Percentiles rank a stretch among this genome's conserved stretches.
These are phyloP conservation scores for Pleurotus tuber-regium DNA, from an alignment of 768 basidiomycete genomes.

Conservation along the genomic window DNA sequence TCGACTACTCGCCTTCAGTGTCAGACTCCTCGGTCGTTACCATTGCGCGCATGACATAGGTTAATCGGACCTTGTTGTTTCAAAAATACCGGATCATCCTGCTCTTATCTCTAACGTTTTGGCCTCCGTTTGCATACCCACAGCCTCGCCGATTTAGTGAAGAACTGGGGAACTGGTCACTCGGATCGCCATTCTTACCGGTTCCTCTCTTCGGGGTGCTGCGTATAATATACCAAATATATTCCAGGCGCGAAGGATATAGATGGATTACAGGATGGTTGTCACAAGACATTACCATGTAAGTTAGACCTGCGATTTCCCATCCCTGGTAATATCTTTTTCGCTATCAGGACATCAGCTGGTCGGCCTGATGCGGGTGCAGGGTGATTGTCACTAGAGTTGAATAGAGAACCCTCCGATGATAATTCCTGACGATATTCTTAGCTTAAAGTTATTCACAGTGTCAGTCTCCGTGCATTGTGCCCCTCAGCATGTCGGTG, in stretches of 20 bases:
- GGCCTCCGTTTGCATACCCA: background rate
- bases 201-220: background rate
- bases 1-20: background rate
- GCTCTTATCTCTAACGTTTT: constrained; percentile 2
- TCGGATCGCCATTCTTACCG: constrained; percentile 2
- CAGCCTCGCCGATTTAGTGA: background rate
- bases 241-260: background rate
- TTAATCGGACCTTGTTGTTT: constrained; percentile 5
- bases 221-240: background rate
- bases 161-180: background rate
- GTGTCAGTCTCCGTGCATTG: background rate
- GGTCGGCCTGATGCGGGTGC: background rate
- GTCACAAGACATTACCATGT: constrained; percentile 1
- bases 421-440: background rate
- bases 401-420: background rate
- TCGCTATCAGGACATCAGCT: constrained; percentile 1
- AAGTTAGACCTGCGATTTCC: background rate
- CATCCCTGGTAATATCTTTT: constrained; percentile 1
- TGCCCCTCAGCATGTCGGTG: constrained; percentile 1
- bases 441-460: background rate
- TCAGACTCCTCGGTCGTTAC: constrained; percentile 2
- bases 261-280: background rate
- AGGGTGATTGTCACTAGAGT: background rate
- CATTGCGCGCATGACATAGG: constrained; percentile 2
- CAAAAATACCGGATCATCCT: constrained; percentile 10